Conservation (phyloP, 768 basidiomycete genomes). For the Epithele typhae region DNA sequence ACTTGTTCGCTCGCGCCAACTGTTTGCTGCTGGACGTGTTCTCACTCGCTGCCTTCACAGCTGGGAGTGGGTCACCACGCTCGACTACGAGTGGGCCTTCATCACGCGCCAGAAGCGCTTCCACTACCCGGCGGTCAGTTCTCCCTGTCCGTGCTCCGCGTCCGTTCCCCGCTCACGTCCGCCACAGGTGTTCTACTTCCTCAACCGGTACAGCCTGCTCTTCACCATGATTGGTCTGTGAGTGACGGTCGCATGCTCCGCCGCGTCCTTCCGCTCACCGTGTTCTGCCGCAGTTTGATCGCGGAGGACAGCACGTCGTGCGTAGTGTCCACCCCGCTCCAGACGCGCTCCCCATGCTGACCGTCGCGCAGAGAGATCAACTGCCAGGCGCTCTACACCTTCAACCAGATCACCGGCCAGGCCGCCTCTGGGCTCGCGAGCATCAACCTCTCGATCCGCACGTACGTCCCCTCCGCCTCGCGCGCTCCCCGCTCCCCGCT, state of each 20-base stretch:
- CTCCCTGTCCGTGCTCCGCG: neutral
- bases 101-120: conserved; percentile 38
- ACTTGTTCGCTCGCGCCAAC: conserved; percentile 28
- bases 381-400: conserved; percentile 44
- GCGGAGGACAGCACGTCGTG: conserved; percentile 35
- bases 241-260: conserved; percentile 13
- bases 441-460: conserved; percentile 44
- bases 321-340: too few relatives aligned
- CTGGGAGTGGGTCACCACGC: conserved; percentile 40
- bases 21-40: neutral
- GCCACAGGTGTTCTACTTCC: conserved; percentile 38
- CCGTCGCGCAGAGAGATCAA: conserved; percentile 30
- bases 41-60: conserved; percentile 20
- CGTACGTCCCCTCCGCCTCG: conserved; percentile 25
- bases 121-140: conserved; percentile 40
- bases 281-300: conserved; percentile 21
- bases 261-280: neutral
- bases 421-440: conserved; percentile 41
- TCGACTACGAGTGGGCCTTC: conserved; percentile 40
- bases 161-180: neutral
- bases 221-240: conserved; percentile 47
- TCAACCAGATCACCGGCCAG: conserved; percentile 42
- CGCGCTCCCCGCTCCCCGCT: too few relatives aligned
- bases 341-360: neutral
- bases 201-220: conserved; percentile 40